Evolutionary conservation across 2,329 filamentous ascomycete species (phyloP).

Genomic region (Microdochium bolleyi): DNA sequence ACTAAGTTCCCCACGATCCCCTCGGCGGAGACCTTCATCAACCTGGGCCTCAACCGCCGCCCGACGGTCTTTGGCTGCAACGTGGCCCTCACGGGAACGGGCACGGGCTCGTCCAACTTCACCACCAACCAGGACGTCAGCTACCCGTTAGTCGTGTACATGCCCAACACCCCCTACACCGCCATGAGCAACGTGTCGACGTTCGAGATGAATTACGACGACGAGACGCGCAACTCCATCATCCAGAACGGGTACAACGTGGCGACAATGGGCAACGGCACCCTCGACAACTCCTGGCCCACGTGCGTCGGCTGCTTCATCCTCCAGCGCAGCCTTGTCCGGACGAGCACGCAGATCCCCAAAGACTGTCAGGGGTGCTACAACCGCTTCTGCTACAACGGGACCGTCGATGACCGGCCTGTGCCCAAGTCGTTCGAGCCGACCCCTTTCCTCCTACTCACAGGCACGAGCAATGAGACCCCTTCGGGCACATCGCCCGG

Average conservation of each 20-base stretch:
- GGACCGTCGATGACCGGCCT: conserved; percentile 38
- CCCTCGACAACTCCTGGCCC: conserved; percentile 66
- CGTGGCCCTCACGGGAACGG: conserved; percentile 61
- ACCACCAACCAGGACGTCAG: conserved; percentile 51
- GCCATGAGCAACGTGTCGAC: conserved; percentile 73
- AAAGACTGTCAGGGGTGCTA: conserved; percentile 72
- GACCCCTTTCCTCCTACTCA: not conserved
- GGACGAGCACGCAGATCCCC: conserved; percentile 63
- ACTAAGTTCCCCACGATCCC: conserved; percentile 67
- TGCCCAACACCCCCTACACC: conserved; percentile 79
- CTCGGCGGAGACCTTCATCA: conserved; percentile 69
- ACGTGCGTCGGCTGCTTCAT: conserved; percentile 85
- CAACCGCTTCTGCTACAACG: conserved; percentile 83
- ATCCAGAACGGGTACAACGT: conserved; percentile 82
- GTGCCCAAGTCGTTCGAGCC: conserved; percentile 16
- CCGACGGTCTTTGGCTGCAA: conserved; percentile 81
- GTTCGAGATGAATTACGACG: conserved; percentile 57
- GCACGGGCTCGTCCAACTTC: conserved; percentile 77
- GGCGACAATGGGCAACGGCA: conserved; percentile 76
- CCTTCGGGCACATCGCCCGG: not conserved
- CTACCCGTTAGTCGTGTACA: conserved; percentile 71
- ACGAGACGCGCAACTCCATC: conserved; percentile 64
- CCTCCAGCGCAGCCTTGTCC: conserved; percentile 64
- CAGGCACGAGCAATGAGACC: not conserved
- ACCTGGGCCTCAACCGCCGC: conserved; percentile 63